Evolutionary conservation across 768 basidiomycete species (phyloP), one percentile per base, ranked within the genome.

Genomic region (Mycena rebaudengoi): DNA sequence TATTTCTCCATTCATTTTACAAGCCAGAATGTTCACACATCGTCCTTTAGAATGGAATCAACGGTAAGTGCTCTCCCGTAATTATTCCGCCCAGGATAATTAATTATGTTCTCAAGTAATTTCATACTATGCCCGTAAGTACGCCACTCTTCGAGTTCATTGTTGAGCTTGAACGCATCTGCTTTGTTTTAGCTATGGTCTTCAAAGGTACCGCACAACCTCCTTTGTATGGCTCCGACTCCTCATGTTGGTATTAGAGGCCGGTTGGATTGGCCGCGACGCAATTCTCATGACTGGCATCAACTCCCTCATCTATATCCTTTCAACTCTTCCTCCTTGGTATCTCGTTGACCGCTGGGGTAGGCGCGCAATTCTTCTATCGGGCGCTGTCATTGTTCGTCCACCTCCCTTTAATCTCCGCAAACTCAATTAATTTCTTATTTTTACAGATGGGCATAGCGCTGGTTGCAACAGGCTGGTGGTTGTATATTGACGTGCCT

Each of bases 221-320:
- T 33, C 32, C 13, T 28, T 41, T 23, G 18, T 51, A 3, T 13
- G n/a, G 28, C 14, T 5, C 29, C 7, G 14, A 37, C n/a, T 30
- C n/a, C 51, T 64, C 13, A 65, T 28, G 23, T 28, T 43, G 1
- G 25, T 33, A 52, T 72, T 73, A 96, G 94, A 91, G 83, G 96
- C 96, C 54, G 96, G 96, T 59, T 98, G 96, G 95, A 84, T 96
- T 54, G 96, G 96, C 14, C 86, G 96, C 39, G 88, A 96, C 71
- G 96, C 96, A 13, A 87, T 98, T 64, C 82, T 98, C 25, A 98
- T 98, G 96, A 94, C 96, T 13, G 96, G 96, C 2, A 92, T 98
- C 72, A 98, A 98, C 70, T 88, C 91, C 7, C 81, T 92, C 55
- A 90, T 95, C 63, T 95, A 95, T 67, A 71, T 94, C 23, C 77